Evolutionary conservation across 768 basidiomycete genomes (phyloP).

Genomic region (Calocybe gangraenosa): DNA sequence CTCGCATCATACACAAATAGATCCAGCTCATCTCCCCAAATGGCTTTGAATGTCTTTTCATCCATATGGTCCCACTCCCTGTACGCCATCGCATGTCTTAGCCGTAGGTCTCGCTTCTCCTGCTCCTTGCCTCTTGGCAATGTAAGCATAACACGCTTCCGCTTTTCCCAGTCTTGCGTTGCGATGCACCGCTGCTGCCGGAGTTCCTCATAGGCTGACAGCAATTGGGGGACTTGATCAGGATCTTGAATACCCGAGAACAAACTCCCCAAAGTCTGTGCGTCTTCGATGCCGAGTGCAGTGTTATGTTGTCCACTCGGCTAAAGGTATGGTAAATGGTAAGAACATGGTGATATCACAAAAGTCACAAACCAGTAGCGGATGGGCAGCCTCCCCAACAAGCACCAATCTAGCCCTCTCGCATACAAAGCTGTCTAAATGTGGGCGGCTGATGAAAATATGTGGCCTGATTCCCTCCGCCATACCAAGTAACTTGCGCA

Average conservation of each 20-base stretch:
- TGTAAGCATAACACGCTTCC: constrained; percentile 41
- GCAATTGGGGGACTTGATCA: constrained; percentile 46
- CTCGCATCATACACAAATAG: constrained; percentile 48
- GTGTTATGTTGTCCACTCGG: constrained; percentile 51
- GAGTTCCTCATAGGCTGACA: constrained; percentile 56
- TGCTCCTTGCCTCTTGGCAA: constrained; percentile 39
- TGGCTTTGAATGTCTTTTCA: constrained; percentile 36
- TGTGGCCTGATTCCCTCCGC: constrained; percentile 26
- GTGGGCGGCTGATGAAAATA: constrained; percentile 23
- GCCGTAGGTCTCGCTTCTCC: constrained; percentile 37
- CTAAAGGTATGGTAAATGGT: constrained; percentile 24
- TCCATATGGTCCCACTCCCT: constrained; percentile 39
- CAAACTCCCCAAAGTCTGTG: constrained; percentile 53
- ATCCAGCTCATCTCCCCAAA: constrained; percentile 51
- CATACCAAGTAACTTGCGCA: constrained; percentile 29
- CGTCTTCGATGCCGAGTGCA: constrained; percentile 57
- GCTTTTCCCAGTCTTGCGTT: constrained; percentile 41
- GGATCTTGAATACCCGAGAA: constrained; percentile 46
- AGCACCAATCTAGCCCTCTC: constrained; percentile 42
- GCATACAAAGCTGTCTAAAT: constrained; percentile 47
- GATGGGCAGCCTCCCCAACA: constrained; percentile 62
- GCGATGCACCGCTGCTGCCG: constrained; percentile 46
- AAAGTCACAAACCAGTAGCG: constrained; percentile 35
- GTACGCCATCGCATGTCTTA: constrained; percentile 31
- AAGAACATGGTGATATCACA: constrained; percentile 1